Evolutionary conservation across 805 yeast genomes (phyloP).

Genomic region (Blastobotrys robertii): DNA sequence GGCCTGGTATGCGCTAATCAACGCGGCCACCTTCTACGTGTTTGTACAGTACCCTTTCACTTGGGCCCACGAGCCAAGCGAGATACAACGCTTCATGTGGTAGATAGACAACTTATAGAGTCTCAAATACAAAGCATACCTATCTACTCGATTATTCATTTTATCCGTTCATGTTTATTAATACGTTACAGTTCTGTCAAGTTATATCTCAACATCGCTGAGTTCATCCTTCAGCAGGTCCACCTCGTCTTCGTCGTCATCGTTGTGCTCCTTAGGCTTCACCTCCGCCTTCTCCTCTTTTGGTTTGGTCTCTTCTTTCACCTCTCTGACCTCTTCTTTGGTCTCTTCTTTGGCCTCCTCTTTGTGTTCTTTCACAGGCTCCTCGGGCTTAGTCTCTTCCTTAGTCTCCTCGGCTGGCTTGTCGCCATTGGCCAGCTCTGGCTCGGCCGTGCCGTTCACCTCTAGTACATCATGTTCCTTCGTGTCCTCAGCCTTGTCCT

Average conservation of each 20-base stretch:
- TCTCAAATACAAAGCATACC: neutral
- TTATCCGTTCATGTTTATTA: neutral
- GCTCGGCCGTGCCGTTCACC: slow-evolving; percentile 5
- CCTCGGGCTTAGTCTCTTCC: slow-evolving; percentile 5
- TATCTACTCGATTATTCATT: too few species aligned
- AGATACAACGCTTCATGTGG: slow-evolving; percentile 82
- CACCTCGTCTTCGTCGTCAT: slow-evolving; percentile 11
- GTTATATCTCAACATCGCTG: slow-evolving; percentile 16
- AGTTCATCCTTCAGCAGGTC: slow-evolving; percentile 13
- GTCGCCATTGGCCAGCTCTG: slow-evolving; percentile 5
- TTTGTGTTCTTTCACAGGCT: slow-evolving; percentile 3
- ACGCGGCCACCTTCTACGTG: slow-evolving; percentile 41
- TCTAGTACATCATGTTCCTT: slow-evolving; percentile 14
- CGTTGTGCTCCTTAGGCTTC: slow-evolving; percentile 1
- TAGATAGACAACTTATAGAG: slow-evolving; percentile 22
- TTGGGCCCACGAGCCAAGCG: slow-evolving; percentile 55
- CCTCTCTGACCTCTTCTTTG: slow-evolving; percentile 4
- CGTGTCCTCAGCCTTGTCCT: slow-evolving; percentile 8
- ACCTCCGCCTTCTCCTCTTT: slow-evolving; percentile 9
- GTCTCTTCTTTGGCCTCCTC: slow-evolving; percentile 14
- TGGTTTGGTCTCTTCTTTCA: slow-evolving; percentile 5
- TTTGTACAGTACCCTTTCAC: slow-evolving; percentile 53
- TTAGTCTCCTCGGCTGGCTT: slow-evolving; percentile 3
- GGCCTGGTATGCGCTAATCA: slow-evolving; percentile 50
- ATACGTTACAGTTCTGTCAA: neutral